Conservation (phyloP, 2,329 filamentous ascomycete genomes). For the Madurella fahalii region DNA sequence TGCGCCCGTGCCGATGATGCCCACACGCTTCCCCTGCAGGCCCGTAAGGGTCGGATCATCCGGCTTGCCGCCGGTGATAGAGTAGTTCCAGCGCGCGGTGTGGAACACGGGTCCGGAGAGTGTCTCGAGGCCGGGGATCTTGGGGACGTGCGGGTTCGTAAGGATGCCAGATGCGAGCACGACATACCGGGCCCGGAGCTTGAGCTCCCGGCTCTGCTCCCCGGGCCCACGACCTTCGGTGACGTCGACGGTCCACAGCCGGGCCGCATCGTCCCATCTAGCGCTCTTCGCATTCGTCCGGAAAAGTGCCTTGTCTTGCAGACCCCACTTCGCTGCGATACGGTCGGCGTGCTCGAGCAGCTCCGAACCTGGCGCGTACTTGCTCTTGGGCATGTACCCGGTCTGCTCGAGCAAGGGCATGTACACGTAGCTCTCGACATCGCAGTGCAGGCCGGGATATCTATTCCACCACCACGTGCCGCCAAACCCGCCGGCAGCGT, state of each 20-base stretch:
- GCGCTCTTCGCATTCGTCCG: constrained; percentile 38
- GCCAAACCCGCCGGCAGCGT: constrained; percentile 42
- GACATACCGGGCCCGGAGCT: constrained; percentile 39
- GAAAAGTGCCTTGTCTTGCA: constrained; percentile 45
- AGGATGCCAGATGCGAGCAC: constrained; percentile 38
- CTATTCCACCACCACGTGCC: constrained; percentile 52
- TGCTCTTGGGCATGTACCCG: constrained; percentile 52
- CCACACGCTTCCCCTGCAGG: constrained; percentile 44
- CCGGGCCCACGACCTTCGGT: constrained; percentile 28
- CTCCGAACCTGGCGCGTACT: constrained; percentile 35
- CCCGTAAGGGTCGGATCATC: constrained; percentile 39
- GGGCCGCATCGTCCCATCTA: constrained; percentile 38
- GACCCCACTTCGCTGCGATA: constrained; percentile 41
- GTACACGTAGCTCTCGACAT: constrained; percentile 58
- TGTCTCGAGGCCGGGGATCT: constrained; percentile 37
- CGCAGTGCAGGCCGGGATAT: constrained; percentile 50
- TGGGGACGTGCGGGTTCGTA: constrained; percentile 40
- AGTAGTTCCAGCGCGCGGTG: constrained; percentile 45
- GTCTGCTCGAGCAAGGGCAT: constrained; percentile 58
- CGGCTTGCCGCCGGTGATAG: constrained; percentile 38
- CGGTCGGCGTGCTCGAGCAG: constrained; percentile 43
- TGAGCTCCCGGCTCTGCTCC: constrained; percentile 26
- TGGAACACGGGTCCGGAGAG: constrained; percentile 44
- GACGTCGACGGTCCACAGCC: constrained; percentile 24
- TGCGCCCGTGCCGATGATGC: constrained; percentile 48